Evolutionary conservation across 176 grass and related monocot genomes (phyloP), one percentile per base, ranked within the genome.

Genomic region (Rhynchospora pubera): DNA sequence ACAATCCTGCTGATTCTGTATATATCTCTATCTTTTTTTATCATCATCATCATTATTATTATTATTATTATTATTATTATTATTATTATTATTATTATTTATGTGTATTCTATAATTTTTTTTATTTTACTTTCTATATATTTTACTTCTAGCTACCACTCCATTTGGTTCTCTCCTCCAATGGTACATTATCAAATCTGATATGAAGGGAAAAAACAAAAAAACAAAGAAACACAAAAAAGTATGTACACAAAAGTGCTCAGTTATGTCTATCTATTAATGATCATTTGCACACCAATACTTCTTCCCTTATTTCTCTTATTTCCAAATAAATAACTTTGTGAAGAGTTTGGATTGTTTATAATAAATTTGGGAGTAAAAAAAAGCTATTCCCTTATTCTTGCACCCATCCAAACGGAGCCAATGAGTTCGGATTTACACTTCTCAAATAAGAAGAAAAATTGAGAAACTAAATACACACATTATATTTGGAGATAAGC

Each of bases 1-100:
- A 28, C 89, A 95, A 96, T 84, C 91, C 92, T 78, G 85, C 97
- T 73, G 97, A 99, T 85, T 91, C 89, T 65, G 97, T 99, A 88
- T 93, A 82, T 61, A 14, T 13, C 16, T 46, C 62, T 78, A 19
- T 26, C 24, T 46, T 22, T 74, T 10, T 16, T n/a, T n/a, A n/a
- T n/a, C n/a, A n/a, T n/a, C n/a, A n/a, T n/a, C n/a, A n/a, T n/a
- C n/a, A n/a, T n/a, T n/a, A n/a, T n/a, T n/a, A n/a, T n/a, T n/a
- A n/a, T n/a, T n/a, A n/a, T n/a, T n/a, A n/a, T n/a, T n/a, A n/a
- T n/a, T n/a, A n/a, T n/a, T n/a, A n/a, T n/a, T n/a, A n/a, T 57
- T 15, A 21, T 6, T 45, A 5, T 43, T 22, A 18, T 22, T 78
- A 65, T 55, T 22, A 18, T 32, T 78, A 65, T 22, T 5, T 57